Percentiles rank a stretch among this genome's conserved stretches.
These are phyloP conservation scores for Calendula officinalis DNA, from an alignment of 129 eudicot species.

Conservation along the genomic window DNA sequence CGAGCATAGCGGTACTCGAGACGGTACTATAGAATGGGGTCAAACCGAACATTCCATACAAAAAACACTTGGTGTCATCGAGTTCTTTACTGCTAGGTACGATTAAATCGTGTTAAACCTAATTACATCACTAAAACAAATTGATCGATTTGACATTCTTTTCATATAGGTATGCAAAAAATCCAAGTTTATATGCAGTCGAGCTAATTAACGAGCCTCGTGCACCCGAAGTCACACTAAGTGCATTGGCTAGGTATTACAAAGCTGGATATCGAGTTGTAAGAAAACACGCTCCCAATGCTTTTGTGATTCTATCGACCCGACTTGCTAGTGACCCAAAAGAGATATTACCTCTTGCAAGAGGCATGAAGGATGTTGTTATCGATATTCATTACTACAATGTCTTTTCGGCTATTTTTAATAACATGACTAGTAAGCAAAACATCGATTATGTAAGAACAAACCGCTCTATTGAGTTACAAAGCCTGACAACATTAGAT, in stretches of 20 bases:
- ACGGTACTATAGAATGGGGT: no score
- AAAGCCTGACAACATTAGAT: no score
- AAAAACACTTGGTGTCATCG: no score
- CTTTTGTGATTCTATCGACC: constrained; percentile 6
- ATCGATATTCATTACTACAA: background rate
- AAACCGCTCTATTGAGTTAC: background rate
- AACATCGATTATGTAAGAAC: background rate
- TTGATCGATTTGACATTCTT: no score
- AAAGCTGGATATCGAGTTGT: background rate
- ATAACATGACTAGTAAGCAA: background rate
- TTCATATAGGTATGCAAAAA: background rate
- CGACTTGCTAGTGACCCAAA: constrained; percentile 1
- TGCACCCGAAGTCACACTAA: background rate
- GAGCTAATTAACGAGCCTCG: background rate
- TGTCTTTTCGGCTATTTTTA: background rate
- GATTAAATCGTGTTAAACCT: no score
- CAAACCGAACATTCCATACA: no score
- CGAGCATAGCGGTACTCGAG: no score
- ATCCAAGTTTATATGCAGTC: constrained; percentile 4
- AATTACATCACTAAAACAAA: no score
- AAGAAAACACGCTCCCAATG: background rate
- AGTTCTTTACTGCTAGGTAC: no score
- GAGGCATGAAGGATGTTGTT: background rate
- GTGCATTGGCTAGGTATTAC: constrained; percentile 5
- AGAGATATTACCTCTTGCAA: background rate